Base-by-base conservation (phyloP, 1,284 basidiomycete species). In the Calocybe gambosa region DNA sequence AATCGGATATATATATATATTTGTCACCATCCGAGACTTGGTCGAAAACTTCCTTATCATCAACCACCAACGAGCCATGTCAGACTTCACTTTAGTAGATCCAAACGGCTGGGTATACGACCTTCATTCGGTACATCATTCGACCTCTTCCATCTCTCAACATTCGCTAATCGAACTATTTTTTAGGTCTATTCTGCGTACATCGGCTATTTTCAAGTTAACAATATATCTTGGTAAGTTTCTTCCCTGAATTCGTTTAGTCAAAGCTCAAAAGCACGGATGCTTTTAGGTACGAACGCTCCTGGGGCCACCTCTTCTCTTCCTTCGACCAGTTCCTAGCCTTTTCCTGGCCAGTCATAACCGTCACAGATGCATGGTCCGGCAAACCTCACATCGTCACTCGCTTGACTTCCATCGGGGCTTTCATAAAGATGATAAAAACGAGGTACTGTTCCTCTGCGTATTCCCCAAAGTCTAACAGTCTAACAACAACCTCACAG, bases 321-420 rank as follows among this genome's bases (percentile, higher is more conserved):
- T 78, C 85, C 0, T 92, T 92, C 62, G 84, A 87, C 50, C 82
- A 81, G 34, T 93, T 93, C 62, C 73, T 93, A 33, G 74, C 79
- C 7, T 92, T 91, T 60, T 87, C 85, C 23, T 93, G 89, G 89
- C 89, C 89, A 8, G 82, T 80, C 10, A 85, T 93, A 53, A 82
- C 82, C 2, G 77, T 89, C 31, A 90, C 89, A 33, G 85, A 91
- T 61, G 61, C 69, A 40, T 72, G 70, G 56, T 88, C 89, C 0
- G 85, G 86, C 2, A 75, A 76, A 52, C 78, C 85, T 0, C 89
- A 92, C 62, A 84, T 93, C 45, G 86, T 86, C 8, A 90, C 87
- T 10, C 74, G 84, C 33, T 64, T 79, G 50, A 81, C 75, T 6
- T 84, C 83, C 44, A 75, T 92, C 39, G 73, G 74, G 5, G 79